Base-by-base conservation (phyloP, 2,329 filamentous ascomycete species). In the Amauroascus verrucosus region DNA sequence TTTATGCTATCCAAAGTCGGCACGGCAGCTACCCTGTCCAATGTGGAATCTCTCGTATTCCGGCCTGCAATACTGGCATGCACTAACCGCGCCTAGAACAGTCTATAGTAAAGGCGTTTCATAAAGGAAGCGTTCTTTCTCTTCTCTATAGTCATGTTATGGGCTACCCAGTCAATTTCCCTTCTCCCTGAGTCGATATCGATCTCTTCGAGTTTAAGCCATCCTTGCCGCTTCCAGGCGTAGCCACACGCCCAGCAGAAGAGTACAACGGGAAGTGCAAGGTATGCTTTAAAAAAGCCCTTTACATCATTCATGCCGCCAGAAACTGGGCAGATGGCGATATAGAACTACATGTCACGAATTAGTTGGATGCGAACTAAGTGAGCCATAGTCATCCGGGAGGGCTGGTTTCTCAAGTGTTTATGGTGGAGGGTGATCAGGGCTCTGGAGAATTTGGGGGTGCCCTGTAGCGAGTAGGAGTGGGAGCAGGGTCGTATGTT, bases 161-260 rank as follows among this genome's bases (percentile, higher is more conserved):
- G 81, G 40, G 71, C 70, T 7, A 82, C 80, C 80, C 80, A 85
- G 64, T 86, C 77, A 49, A 84, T 74, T 65, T 80, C 76, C 57
- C 82, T 76, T 38, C 82, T 77, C 56, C 82, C 83, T 20, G 75
- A 77, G 63, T 86, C 82, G 51, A 86, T 75, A 60, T 86, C 83
- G 54, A 87, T 85, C 59, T 85, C 69, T 18, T 73, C 68, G 2
- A 78, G 65, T 20, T 65, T 75, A 51, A 82, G 71, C 79, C 80
- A 85, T 24, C 77, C 76, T 26, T 73, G 66, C 37, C 78, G 73
- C 75, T 86, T 86, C 83, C 82, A 86, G 56, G 79, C 13, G 63
- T 77, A 85, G 9, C 82, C 80, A 43, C 64, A 62, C 46, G 72
- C 47, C 75, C 77, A 82, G 66, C 82, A 81, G 50, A 64, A 37